Base-by-base conservation (phyloP, 441 rosid species). In the Mallotus japonicus region DNA sequence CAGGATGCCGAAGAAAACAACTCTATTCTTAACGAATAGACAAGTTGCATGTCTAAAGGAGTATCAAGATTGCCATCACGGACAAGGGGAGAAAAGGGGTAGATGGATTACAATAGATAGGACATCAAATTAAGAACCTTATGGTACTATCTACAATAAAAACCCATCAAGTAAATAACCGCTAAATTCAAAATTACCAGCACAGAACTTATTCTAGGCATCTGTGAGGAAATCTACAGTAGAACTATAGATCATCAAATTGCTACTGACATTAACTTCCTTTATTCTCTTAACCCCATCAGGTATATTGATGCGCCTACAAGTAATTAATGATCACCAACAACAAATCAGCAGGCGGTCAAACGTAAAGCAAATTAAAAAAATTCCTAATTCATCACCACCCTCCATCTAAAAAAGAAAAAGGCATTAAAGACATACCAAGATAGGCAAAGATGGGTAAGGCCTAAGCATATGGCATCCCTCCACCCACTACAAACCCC, bases 401-500 rank as follows among this genome's bases (percentile, higher is more conserved):
- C 28, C 28, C 28, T 24, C 28, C 28, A 24, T 24, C 28, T 24
- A 24, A 24, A 24, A 24, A 24, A 24, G 28, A 24, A 24, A 73
- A 6, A 47, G 8, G 4, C n/a, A 34, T 53, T 61, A 58, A 58
- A 32, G 63, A 2, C 44, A 69, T 86, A 95, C 99, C 97, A 87
- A 56, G 87, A 89, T 74, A 95, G 96, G 70, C 85, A 87, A 53
- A 95, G 91, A 76, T 86, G 92, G 46, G 96, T 88, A 69, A 89
- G 88, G 61, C 93, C 99, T 80, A 90, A 75, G 71, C 88, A 81
- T 64, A 91, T 78, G 37, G 91, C 89, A 81, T 92, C 99, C 75
- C 97, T 91, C 99, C 99, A 95, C 13, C 96, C 96, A 76, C 86
- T 80, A 37, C 93, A 95, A 77, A 95, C 89, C 73, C 91, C 93